Percentiles rank a stretch among this genome's conserved stretches.
Evolutionary conservation across 139 green algal species (phyloP).

Genomic region (Parachlorella kessleri): DNA sequence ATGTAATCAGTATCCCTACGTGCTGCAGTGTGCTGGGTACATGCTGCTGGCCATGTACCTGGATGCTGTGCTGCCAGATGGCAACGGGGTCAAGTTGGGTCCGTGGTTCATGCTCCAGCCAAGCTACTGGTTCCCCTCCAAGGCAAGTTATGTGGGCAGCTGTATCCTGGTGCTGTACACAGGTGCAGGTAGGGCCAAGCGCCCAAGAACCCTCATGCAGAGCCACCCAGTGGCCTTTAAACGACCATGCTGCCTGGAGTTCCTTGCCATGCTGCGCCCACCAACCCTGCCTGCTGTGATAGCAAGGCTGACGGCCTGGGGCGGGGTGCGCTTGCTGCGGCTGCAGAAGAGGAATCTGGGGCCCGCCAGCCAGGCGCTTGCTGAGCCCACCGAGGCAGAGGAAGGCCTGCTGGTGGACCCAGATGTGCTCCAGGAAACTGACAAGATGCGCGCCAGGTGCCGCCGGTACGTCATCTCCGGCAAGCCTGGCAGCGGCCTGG

Average conservation of each 20-base stretch:
- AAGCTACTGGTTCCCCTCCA: slow-evolving; percentile 53
- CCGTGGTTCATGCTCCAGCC: slow-evolving; percentile 59
- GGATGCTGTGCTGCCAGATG: slow-evolving; percentile 78
- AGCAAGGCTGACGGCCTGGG: too few relatives aligned
- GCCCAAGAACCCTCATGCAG: too few relatives aligned
- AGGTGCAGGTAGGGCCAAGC: too few relatives aligned
- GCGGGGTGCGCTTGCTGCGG: background rate
- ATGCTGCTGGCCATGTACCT: slow-evolving; percentile 76
- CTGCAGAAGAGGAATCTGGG: slow-evolving; percentile 1
- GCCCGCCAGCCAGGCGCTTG: slow-evolving; percentile 4
- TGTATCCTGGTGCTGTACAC: too few relatives aligned
- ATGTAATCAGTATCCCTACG: too few relatives aligned
- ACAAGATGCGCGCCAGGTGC: background rate
- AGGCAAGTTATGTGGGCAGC: too few relatives aligned
- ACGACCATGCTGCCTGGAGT: too few relatives aligned
- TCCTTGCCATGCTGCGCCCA: too few relatives aligned
- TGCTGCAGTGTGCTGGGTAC: slow-evolving; percentile 52
- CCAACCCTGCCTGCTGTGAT: too few relatives aligned
- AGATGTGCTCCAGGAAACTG: slow-evolving; percentile 31
- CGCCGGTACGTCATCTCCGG: background rate
- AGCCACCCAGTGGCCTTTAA: background rate
- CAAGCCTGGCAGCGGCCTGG: too few relatives aligned
- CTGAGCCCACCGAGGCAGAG: slow-evolving; percentile 1
- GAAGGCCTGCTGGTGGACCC: slow-evolving; percentile 28
- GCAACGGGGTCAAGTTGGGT: slow-evolving; percentile 27